Evolutionary conservation across 805 yeast species (phyloP), one percentile per base, ranked within the genome.

Genomic region (Peterozyma toletana): DNA sequence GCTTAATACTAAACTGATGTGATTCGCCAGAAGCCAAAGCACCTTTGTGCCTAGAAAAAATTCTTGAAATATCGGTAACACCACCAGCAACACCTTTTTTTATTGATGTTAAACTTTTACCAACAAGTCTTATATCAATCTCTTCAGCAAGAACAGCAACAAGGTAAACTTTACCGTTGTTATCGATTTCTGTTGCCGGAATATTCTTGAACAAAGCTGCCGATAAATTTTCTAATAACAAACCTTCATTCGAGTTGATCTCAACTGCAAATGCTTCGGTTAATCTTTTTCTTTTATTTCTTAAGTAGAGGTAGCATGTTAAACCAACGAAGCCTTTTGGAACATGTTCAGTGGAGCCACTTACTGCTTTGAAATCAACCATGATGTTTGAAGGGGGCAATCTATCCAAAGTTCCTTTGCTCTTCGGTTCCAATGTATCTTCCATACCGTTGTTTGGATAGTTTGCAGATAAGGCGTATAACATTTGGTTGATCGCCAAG

Each of bases 61-160:
- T 75, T 51, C 95, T 74, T 5, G 93, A 78, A 40, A 88, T 81
- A 62, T 88, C 95, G 34, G 87, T 76, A 13, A 84, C 93, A 59
- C 96, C 96, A 3, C 89, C 90, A 34, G 91, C 93, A 13, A 88
- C 77, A 45, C 96, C 96, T 55, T 82, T 80, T 55, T 86, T 79
- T 39, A 83, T 73, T 38, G 66, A 57, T 34, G 61, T 59, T 31
- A 31, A 9, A 31, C 15, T 11, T 9, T 42, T 39, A 30, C 48
- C 49, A 11, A 43, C 33, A 5, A 48, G 40, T 33, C 47, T 46
- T 39, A 81, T 62, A 35, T 75, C 72, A 40, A 86, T 71, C 39
- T 77, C 79, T 59, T 88, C 96, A 6, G 85, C 81, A 45, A 88
- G 64, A 3, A 83, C 73, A 0, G 87, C 91, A 34, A 83, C 95